phyloP scores from a whole-genome alignment of 805 yeast genomes.

The Komagataella mondaviorum region DNA sequence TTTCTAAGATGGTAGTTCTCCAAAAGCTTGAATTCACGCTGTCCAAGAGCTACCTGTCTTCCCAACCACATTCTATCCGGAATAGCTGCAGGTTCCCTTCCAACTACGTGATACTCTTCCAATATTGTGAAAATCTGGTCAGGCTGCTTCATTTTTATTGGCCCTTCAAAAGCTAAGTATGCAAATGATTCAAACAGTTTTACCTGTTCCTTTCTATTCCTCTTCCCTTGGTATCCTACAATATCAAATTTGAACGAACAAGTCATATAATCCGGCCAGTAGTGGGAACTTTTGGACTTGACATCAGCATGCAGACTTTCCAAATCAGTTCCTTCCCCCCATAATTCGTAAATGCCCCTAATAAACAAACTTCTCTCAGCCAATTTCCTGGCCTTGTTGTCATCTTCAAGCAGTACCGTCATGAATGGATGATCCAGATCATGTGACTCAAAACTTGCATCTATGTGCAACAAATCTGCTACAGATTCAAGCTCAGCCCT shows the following conservation, averaged over 20 bases:
- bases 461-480: conserved; percentile 48
- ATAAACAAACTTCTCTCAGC: conserved; percentile 57
- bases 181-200: conserved; percentile 57
- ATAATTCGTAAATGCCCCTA: conserved; percentile 69
- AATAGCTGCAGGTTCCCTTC: conserved; percentile 25
- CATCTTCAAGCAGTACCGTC: conserved; percentile 50
- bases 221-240: conserved; percentile 63
- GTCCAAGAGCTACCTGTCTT: conserved; percentile 48
- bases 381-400: conserved; percentile 50
- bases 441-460: conserved; percentile 47
- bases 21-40: conserved; percentile 45
- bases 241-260: conserved; percentile 71
- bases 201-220: conserved; percentile 34
- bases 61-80: conserved; percentile 66
- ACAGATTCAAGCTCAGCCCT: conserved; percentile 74
- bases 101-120: conserved; percentile 36
- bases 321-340: conserved; percentile 56
- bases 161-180: conserved; percentile 64
- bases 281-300: conserved; percentile 12
- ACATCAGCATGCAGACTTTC: conserved; percentile 46
- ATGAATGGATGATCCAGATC: conserved; percentile 56
- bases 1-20: conserved; percentile 74
- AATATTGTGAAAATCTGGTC: conserved; percentile 57
- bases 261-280: conserved; percentile 22
- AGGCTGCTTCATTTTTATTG: conserved; percentile 66